phyloP scores from a whole-genome alignment of 768 basidiomycete species.

The Lactarius akahatsu region DNA sequence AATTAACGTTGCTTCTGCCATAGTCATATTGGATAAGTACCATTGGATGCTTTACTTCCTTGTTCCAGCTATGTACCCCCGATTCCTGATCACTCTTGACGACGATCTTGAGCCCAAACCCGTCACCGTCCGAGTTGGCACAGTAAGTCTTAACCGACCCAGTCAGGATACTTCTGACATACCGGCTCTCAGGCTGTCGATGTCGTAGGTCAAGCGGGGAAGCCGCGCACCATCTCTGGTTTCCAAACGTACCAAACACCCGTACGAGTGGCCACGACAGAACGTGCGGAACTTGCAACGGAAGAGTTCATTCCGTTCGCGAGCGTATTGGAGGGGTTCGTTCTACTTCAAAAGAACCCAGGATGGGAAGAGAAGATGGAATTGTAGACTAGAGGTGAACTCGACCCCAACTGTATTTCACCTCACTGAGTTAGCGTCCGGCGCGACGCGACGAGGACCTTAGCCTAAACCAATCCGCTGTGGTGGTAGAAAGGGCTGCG shows the following conservation, averaged over 20 bases:
- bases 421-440: background rate
- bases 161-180: slow-evolving; percentile 1
- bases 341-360: slow-evolving; percentile 89
- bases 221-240: slow-evolving; percentile 92
- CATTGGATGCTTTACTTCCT: slow-evolving; percentile 99
- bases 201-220: slow-evolving; percentile 96
- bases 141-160: slow-evolving; percentile 46
- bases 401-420: slow-evolving; percentile 11
- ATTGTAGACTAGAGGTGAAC: slow-evolving; percentile 41
- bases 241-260: slow-evolving; percentile 99
- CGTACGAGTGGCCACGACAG: slow-evolving; percentile 90
- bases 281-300: slow-evolving; percentile 93
- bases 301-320: slow-evolving; percentile 94
- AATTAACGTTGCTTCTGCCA: background rate
- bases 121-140: slow-evolving; percentile 93
- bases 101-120: slow-evolving; percentile 84
- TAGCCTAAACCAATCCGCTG: background rate
- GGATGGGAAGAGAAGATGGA: slow-evolving; percentile 89
- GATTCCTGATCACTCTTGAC: slow-evolving; percentile 96
- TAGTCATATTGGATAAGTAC: slow-evolving; percentile 90
- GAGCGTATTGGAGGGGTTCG: slow-evolving; percentile 88
- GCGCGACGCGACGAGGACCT: background rate
- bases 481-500: background rate
- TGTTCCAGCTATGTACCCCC: slow-evolving; percentile 94
- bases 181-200: slow-evolving; percentile 73